Base-by-base conservation (phyloP, 805 yeast species). In the Saccharomycopsis oosterbeekiorum region DNA sequence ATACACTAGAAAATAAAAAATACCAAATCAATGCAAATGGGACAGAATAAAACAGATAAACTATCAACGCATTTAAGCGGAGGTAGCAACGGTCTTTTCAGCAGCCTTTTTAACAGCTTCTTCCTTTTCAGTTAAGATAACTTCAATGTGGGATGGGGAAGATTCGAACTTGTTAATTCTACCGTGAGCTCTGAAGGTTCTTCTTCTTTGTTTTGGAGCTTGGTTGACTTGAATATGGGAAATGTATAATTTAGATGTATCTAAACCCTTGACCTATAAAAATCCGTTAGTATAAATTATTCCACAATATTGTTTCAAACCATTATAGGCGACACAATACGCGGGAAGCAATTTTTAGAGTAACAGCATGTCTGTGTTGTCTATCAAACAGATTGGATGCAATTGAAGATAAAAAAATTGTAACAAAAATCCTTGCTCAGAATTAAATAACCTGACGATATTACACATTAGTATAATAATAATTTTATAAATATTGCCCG, bases 161-260 rank as follows among this genome's bases (percentile, higher is more conserved):
- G 98, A 89, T 84, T 91, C 96, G 94, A 91, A 94, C 75, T 97
- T 96, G 83, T 93, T 94, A 79, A 91, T 89, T 88, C 99, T 94
- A 89, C 99, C 99, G 88, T 93, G 98, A 75, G 99, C 99, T 88
- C 99, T 92, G 97, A 84, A 94, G 76, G 99, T 94, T 84, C 99
- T 91, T 85, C 99, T 93, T 86, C 98, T 94, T 84, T 90, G 96
- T 84, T 91, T 91, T 83, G 99, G 99, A 75, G 99, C 99, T 80
- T 91, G 97, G 96, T 94, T 94, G 76, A 93, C 99, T 85, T 94
- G 99, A 78, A 94, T 93, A 89, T 94, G 98, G 72, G 96, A 86
- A 76, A 94, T 85, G 82, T 87, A 88, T 78, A 94, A 88, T 79
- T 88, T 89, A 73, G 96, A 84, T 73, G 88, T 84, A 79, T 94